These are phyloP conservation scores for Aspergillus ochraceus DNA, from an alignment of 2,329 filamentous ascomycete species.

Conservation along the genomic window DNA sequence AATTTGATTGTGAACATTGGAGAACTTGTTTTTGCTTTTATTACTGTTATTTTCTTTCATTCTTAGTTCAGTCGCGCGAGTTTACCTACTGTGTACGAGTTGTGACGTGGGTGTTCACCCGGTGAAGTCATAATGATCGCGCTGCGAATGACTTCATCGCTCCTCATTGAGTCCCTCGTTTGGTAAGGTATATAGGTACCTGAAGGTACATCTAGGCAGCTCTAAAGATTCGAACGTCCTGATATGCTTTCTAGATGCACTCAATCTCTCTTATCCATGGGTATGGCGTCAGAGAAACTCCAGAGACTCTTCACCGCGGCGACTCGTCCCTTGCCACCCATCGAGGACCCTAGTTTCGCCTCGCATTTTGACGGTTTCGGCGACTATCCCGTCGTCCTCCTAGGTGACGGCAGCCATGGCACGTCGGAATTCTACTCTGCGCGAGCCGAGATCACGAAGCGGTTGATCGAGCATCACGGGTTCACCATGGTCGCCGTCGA, in stretches of 20 bases:
- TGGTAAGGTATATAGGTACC: background rate
- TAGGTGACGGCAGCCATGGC: slow-evolving; percentile 53
- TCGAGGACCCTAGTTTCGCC: slow-evolving; percentile 38
- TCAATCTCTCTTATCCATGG: slow-evolving; percentile 16
- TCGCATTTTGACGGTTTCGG: slow-evolving; percentile 44
- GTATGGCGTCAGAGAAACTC: slow-evolving; percentile 19
- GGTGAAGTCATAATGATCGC: slow-evolving; percentile 35
- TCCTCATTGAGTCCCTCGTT: background rate
- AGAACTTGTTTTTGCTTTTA: background rate
- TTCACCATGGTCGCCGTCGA: slow-evolving; percentile 55
- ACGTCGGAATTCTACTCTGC: slow-evolving; percentile 58
- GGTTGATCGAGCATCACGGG: slow-evolving; percentile 51
- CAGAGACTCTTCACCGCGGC: slow-evolving; percentile 36
- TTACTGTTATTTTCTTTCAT: too few relatives aligned
- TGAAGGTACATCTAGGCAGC: too few relatives aligned
- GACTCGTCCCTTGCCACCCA: slow-evolving; percentile 37
- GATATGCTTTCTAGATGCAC: too few relatives aligned
- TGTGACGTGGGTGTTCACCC: background rate
- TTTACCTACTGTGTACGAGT: too few relatives aligned
- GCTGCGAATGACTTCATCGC: slow-evolving; percentile 21
- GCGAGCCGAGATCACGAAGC: slow-evolving; percentile 53
- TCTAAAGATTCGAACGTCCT: too few relatives aligned
- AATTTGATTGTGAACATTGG: background rate
- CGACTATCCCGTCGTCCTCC: slow-evolving; percentile 42
- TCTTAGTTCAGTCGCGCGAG: too few relatives aligned